Base-by-base conservation (phyloP, 768 basidiomycete species). In the Vishniacozyma victoriae region DNA sequence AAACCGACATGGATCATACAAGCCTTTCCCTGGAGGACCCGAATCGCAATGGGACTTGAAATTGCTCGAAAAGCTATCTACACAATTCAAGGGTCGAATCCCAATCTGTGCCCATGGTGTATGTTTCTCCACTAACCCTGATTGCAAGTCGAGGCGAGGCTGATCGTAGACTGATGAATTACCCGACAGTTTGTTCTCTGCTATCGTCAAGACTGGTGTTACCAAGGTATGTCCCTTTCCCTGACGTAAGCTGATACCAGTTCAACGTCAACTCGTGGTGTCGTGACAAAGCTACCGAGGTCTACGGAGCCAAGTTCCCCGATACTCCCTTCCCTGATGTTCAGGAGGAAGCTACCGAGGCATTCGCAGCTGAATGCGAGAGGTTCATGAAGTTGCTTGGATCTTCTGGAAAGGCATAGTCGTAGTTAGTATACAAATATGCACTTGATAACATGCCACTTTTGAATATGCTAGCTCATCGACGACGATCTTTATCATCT, bases 111-210 rank as follows among this genome's bases (percentile, higher is more conserved):
- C 68, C 20, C 68, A 72, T 53, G 72, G 72, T 13, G n/a, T n/a
- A n/a, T n/a, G n/a, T n/a, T n/a, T n/a, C n/a, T n/a, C n/a, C n/a
- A n/a, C n/a, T n/a, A n/a, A n/a, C n/a, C n/a, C n/a, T n/a, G n/a
- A n/a, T n/a, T n/a, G n/a, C n/a, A n/a, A n/a, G n/a, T n/a, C n/a
- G n/a, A n/a, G n/a, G n/a, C n/a, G n/a, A n/a, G n/a, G n/a, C n/a
- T n/a, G n/a, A n/a, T n/a, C n/a, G n/a, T n/a, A n/a, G n/a, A 73
- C 72, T 12, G 72, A 73, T 37, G 71, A 71, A 41, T 49, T 73
- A 16, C 64, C 68, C 0, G 72, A 73, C 39, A 46, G 59, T 43
- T 55, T 71, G 26, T 73, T 56, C 50, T 22, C 41, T 12, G 63
- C 71, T 37, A 60, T 66, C 47, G 61, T 72, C 52, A 50, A 60